These are phyloP conservation scores for Herpetospermum pedunculosum DNA, from an alignment of 306 rosid species.

Conservation along the genomic window DNA sequence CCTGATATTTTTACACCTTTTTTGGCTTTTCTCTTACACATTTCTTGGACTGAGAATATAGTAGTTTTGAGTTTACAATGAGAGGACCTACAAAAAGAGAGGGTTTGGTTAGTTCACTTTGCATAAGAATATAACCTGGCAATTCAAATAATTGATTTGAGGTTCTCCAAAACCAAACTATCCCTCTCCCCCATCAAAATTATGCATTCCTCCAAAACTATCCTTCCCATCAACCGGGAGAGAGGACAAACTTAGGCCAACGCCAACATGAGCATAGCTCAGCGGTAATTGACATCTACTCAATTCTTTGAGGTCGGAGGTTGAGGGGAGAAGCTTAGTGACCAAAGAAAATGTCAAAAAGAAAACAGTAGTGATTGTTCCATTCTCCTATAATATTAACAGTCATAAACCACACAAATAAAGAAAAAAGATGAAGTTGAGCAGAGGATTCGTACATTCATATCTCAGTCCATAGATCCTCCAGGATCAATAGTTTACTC, in stretches of 20 bases:
- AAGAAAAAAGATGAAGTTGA: constrained; percentile 1
- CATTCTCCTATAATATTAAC: neutral
- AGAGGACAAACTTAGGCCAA: too few relatives aligned
- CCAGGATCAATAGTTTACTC: constrained; percentile 25
- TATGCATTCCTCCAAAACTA: neutral
- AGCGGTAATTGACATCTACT: too few relatives aligned
- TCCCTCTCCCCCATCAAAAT: neutral
- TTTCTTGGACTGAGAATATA: neutral
- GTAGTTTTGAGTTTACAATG: neutral
- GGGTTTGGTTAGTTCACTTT: neutral
- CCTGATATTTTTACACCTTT: neutral
- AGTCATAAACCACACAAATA: neutral
- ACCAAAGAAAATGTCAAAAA: neutral
- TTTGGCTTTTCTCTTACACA: neutral
- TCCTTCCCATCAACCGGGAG: neutral
- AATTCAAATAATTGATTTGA: neutral
- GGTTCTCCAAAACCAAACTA: neutral
- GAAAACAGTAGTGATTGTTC: neutral
- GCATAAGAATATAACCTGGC: neutral
- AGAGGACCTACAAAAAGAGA: neutral
- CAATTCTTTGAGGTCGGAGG: too few relatives aligned
- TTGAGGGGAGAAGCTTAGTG: neutral
- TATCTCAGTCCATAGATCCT: neutral
- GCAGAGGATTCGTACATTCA: neutral
- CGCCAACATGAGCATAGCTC: too few relatives aligned